These are phyloP conservation scores for Eutrema salsugineum DNA, from an alignment of 441 rosid genomes.

Conservation along the genomic window DNA sequence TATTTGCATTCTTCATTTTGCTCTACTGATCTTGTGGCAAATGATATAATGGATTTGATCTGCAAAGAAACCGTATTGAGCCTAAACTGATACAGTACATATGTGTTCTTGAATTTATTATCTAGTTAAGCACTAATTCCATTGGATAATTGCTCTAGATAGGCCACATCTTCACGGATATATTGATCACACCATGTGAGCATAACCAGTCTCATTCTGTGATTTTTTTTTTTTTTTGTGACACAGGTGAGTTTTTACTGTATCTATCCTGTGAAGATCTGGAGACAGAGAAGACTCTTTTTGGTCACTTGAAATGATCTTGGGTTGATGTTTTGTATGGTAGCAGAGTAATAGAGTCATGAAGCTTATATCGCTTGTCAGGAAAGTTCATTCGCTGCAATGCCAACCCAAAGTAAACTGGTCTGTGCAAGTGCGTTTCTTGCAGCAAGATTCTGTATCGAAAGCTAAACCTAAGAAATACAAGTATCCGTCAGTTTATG, in stretches of 20 bases:
- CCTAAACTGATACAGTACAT: background rate
- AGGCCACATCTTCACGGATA: background rate
- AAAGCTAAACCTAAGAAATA: conserved; percentile 48
- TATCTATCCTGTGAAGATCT: background rate
- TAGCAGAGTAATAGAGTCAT: conserved; percentile 26
- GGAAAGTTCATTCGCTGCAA: conserved; percentile 27
- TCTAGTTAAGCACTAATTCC: background rate
- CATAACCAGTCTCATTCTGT: background rate
- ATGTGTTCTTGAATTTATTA: background rate
- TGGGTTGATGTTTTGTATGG: conserved; percentile 11
- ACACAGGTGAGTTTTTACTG: conserved; percentile 1
- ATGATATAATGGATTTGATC: background rate
- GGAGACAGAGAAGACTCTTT: background rate
- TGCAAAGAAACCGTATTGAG: background rate
- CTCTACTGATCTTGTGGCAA: background rate
- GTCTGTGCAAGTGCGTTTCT: conserved; percentile 46
- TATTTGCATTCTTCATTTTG: background rate
- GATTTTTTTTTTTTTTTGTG: background rate
- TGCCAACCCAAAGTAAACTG: conserved; percentile 27
- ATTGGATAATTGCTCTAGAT: background rate
- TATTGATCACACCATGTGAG: background rate
- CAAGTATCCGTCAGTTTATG: conserved; percentile 56
- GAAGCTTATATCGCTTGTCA: conserved; percentile 43
- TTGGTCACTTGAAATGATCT: conserved; percentile 10
- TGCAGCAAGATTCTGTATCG: conserved; percentile 62